A percentile compares a stretch with the other conserved stretches of the same genome.
Evolutionary conservation across 2,329 filamentous ascomycete species (phyloP).

Genomic region (Cadophora gregata): DNA sequence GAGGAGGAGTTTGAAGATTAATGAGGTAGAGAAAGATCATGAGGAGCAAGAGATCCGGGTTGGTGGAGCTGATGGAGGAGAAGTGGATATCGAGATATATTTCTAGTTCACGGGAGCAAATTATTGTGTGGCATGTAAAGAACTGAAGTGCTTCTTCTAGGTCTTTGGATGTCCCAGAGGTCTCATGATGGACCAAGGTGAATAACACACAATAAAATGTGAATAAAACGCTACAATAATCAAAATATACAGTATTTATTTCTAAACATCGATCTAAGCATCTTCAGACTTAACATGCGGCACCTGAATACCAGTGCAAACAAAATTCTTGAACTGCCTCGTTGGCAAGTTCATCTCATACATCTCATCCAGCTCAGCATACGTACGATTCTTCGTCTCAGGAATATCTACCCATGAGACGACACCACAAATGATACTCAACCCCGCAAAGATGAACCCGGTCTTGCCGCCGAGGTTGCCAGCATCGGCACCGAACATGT

Average conservation of each 20-base stretch:
- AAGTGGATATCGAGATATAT: not conserved
- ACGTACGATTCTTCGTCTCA: constrained; percentile 15
- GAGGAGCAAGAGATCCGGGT: not conserved
- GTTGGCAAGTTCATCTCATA: not conserved
- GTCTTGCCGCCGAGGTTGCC: constrained; percentile 23
- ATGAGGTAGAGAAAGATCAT: not conserved
- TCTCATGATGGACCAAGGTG: too few species aligned
- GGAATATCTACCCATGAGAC: not conserved
- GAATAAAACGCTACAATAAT: too few species aligned
- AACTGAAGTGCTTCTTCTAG: too few species aligned
- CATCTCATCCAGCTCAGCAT: constrained; percentile 14
- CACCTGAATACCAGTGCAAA: not conserved
- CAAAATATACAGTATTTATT: too few species aligned
- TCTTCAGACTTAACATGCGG: not conserved
- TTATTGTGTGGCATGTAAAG: too few species aligned
- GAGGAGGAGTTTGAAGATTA: not conserved
- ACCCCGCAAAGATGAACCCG: constrained; percentile 29
- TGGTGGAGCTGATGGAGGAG: not conserved
- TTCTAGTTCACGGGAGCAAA: not conserved
- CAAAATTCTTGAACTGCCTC: constrained; percentile 7
- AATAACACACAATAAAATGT: too few species aligned
- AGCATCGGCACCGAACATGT: constrained; percentile 41
- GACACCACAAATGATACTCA: not conserved
- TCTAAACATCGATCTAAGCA: not conserved
- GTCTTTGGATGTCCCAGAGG: too few species aligned